Conservation (phyloP, 495 filamentous ascomycete species). For the Penicillium cataractarum region DNA sequence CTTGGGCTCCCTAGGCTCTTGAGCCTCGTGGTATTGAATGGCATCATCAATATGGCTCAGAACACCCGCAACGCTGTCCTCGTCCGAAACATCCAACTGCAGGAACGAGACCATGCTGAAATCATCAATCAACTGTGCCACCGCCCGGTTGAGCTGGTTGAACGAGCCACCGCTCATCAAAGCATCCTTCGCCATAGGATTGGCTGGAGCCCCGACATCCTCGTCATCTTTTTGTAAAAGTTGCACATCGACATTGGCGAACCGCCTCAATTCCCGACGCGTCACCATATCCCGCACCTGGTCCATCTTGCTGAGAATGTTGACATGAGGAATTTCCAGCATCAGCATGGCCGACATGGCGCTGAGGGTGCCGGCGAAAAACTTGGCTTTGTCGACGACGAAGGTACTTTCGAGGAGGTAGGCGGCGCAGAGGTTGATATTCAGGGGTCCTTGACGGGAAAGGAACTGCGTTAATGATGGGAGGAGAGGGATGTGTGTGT, state of each 20-base stretch:
- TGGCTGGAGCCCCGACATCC: slow-evolving; percentile 39
- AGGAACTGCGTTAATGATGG: slow-evolving; percentile 84
- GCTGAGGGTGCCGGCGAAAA: slow-evolving; percentile 91
- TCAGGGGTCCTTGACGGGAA: slow-evolving; percentile 74
- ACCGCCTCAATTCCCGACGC: slow-evolving; percentile 82
- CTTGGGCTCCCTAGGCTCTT: slow-evolving; percentile 85
- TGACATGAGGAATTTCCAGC: slow-evolving; percentile 94
- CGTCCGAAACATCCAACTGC: slow-evolving; percentile 85
- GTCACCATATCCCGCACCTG: slow-evolving; percentile 82
- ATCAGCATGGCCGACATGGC: slow-evolving; percentile 99
- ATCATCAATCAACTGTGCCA: slow-evolving; percentile 88
- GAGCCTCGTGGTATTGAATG: slow-evolving; percentile 94
- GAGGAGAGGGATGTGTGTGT: slow-evolving; percentile 93
- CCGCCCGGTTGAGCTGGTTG: slow-evolving; percentile 76
- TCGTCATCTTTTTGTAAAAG: slow-evolving; percentile 65
- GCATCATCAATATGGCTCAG: slow-evolving; percentile 96
- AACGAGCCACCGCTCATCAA: slow-evolving; percentile 80
- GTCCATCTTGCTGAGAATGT: slow-evolving; percentile 96
- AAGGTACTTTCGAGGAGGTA: slow-evolving; percentile 96
- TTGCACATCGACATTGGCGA: slow-evolving; percentile 78
- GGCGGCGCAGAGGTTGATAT: slow-evolving; percentile 90
- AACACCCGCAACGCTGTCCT: slow-evolving; percentile 90
- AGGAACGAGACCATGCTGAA: slow-evolving; percentile 98
- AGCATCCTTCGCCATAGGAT: slow-evolving; percentile 63
- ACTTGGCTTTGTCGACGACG: slow-evolving; percentile 92